A percentile compares a stretch with the other conserved stretches of the same genome.
Evolutionary conservation across 2,329 filamentous ascomycete genomes (phyloP).

Genomic region (Cercospora zeina): DNA sequence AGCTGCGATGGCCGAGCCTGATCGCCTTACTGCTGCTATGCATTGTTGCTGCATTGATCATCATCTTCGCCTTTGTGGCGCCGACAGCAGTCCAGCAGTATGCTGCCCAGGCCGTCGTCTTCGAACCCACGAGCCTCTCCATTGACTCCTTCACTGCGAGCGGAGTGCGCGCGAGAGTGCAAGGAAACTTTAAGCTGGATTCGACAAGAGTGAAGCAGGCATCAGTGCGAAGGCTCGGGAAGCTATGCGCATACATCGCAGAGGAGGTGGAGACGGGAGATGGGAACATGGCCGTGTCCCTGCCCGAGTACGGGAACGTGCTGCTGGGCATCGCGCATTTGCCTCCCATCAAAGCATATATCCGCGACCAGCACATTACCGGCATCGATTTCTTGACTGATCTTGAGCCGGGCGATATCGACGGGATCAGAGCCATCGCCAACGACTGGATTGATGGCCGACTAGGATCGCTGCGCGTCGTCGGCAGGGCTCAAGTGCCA

Average conservation of each 20-base stretch:
- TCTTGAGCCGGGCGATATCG: conserved; percentile 71
- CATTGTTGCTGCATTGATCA: conserved; percentile 63
- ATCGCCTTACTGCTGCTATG: conserved; percentile 70
- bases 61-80: conserved; percentile 76
- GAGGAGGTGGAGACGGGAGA: conserved; percentile 71
- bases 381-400: conserved; percentile 77
- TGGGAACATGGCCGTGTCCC: conserved; percentile 71
- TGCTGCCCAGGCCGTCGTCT: conserved; percentile 75
- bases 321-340: conserved; percentile 75
- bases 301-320: conserved; percentile 78
- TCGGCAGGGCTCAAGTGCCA: conserved; percentile 70
- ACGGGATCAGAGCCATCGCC: conserved; percentile 74
- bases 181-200: conserved; percentile 80
- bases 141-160: conserved; percentile 79
- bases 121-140: conserved; percentile 80
- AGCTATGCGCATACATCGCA: conserved; percentile 77
- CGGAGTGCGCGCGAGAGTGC: conserved; percentile 76
- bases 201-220: conserved; percentile 70
- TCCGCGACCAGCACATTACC: conserved; percentile 76
- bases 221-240: conserved; percentile 72
- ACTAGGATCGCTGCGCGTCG: conserved; percentile 68
- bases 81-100: conserved; percentile 83
- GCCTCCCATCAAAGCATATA: conserved; percentile 72
- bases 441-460: conserved; percentile 86
- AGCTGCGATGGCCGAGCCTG: conserved; percentile 70